Evolutionary conservation across 2,329 filamentous ascomycete genomes (phyloP).

Genomic region (Arthrocladium fulminans): DNA sequence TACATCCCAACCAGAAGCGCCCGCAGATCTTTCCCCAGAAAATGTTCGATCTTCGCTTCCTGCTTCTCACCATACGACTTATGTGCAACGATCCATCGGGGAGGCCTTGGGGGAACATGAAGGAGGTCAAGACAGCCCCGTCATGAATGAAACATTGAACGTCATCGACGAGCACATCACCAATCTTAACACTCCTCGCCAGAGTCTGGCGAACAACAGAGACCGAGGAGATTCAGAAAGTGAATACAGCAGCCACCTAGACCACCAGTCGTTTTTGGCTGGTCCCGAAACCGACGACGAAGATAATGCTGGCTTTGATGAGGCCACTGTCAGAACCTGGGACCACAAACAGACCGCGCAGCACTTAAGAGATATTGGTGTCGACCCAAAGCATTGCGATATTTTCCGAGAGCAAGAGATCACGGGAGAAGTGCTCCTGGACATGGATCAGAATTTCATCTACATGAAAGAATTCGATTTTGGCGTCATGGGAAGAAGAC

Average conservation of each 20-base stretch:
- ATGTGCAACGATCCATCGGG: constrained; percentile 38
- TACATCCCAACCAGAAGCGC: background rate
- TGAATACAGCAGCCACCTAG: constrained; percentile 74
- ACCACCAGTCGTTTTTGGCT: constrained; percentile 75
- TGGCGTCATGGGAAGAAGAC: constrained; percentile 75
- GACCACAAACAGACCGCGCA: constrained; percentile 73
- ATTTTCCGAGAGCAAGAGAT: constrained; percentile 96
- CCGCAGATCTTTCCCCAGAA: constrained; percentile 5
- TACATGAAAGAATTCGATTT: constrained; percentile 94
- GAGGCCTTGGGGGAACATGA: constrained; percentile 45
- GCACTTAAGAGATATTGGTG: constrained; percentile 73
- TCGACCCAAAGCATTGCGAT: constrained; percentile 84
- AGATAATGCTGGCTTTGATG: constrained; percentile 60
- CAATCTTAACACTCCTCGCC: constrained; percentile 60
- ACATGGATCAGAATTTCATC: constrained; percentile 90
- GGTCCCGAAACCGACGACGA: constrained; percentile 95
- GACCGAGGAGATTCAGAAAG: constrained; percentile 58
- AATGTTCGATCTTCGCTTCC: constrained; percentile 31
- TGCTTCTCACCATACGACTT: constrained; percentile 27
- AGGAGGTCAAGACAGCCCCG: constrained; percentile 59
- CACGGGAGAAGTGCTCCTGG: constrained; percentile 79
- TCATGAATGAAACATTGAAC: constrained; percentile 88
- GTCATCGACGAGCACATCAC: constrained; percentile 97
- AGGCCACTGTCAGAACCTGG: constrained; percentile 71
- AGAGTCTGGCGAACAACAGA: constrained; percentile 33